These are phyloP conservation scores for Leptomonas pyrrhocoris DNA, from an alignment of 208 protist genomes.

Conservation along the genomic window DNA sequence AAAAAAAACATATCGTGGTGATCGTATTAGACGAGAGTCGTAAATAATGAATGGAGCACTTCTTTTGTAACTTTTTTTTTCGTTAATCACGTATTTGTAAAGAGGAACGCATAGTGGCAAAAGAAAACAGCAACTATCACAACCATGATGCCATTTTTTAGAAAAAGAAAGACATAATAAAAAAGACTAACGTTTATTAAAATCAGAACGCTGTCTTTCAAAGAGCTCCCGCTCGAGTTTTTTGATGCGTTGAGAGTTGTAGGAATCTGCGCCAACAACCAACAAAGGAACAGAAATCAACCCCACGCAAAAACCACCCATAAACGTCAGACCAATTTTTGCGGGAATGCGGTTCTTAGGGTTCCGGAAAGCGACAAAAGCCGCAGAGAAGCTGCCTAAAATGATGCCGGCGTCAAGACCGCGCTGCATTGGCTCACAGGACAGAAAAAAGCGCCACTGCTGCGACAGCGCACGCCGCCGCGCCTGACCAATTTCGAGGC, in stretches of 20 bases:
- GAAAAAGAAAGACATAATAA: background rate
- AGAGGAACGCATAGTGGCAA: no score
- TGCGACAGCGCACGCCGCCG: constrained; percentile 63
- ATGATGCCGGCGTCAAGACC: constrained; percentile 85
- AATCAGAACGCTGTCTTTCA: constrained; percentile 72
- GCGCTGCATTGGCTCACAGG: constrained; percentile 83
- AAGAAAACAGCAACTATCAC: background rate
- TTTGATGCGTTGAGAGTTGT: constrained; percentile 78
- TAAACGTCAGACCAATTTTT: constrained; percentile 68
- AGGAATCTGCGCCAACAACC: constrained; percentile 64
- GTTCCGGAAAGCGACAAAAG: constrained; percentile 58
- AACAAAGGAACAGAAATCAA: constrained; percentile 69
- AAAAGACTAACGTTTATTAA: constrained; percentile 40
- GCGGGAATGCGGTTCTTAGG: constrained; percentile 65
- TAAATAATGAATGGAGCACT: no score
- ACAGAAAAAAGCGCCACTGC: constrained; percentile 88
- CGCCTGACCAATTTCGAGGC: constrained; percentile 71
- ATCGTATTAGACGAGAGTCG: no score
- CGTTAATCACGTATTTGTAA: no score
- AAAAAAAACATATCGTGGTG: no score
- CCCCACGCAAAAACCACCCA: constrained; percentile 72
- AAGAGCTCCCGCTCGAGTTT: constrained; percentile 79
- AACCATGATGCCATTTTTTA: no score
- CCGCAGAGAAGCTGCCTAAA: constrained; percentile 70
- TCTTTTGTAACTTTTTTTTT: no score